Evolutionary conservation across 2,329 filamentous ascomycete genomes (phyloP).

Genomic region (Fusarium sp.): DNA sequence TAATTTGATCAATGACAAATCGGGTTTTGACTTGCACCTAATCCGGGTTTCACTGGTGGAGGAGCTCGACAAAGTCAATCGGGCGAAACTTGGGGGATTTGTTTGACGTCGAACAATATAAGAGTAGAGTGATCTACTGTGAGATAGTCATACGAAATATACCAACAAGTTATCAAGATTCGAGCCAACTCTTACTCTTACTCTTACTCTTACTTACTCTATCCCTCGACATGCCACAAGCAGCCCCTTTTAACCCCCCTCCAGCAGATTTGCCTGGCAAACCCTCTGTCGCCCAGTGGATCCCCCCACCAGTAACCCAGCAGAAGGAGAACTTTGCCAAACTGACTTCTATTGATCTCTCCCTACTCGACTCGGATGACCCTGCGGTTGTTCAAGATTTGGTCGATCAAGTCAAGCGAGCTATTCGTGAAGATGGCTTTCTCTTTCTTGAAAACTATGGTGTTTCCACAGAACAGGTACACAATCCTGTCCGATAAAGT

Average conservation of each 20-base stretch:
- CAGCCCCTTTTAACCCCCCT: slow-evolving; percentile 58
- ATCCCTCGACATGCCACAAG: slow-evolving; percentile 45
- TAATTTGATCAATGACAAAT: no score
- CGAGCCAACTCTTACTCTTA: neutral
- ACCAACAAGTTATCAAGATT: neutral
- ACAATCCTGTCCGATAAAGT: neutral
- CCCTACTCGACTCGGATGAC: slow-evolving; percentile 59
- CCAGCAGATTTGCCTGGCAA: slow-evolving; percentile 56
- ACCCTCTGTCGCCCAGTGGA: slow-evolving; percentile 58
- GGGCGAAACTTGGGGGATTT: no score
- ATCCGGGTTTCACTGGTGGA: no score
- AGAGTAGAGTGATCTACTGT: neutral
- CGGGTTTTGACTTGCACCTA: no score
- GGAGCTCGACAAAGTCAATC: no score
- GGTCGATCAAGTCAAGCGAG: slow-evolving; percentile 58
- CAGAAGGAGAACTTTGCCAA: slow-evolving; percentile 59
- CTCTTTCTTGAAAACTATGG: slow-evolving; percentile 65
- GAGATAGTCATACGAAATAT: neutral
- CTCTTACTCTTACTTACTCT: neutral
- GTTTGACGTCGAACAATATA: no score
- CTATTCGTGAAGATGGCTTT: slow-evolving; percentile 60
- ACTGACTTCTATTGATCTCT: slow-evolving; percentile 59
- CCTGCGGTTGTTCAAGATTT: slow-evolving; percentile 59
- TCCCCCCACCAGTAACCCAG: slow-evolving; percentile 60
- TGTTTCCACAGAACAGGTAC: slow-evolving; percentile 58